Evolutionary conservation across 1,284 basidiomycete genomes (phyloP).

Genomic region (Heliocybe sulcata): DNA sequence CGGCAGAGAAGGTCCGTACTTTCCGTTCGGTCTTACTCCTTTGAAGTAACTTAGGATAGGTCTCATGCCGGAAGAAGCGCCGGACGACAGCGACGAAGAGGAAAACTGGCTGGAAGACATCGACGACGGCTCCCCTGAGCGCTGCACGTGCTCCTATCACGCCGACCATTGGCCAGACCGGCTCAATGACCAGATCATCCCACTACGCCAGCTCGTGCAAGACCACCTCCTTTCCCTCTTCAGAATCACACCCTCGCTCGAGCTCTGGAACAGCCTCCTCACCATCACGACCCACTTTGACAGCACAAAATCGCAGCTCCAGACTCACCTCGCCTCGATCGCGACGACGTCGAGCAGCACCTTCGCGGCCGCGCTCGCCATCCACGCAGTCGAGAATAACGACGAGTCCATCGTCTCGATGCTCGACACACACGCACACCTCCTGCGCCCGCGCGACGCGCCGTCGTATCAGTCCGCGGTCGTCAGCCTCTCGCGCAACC

Average conservation of each 20-base stretch:
- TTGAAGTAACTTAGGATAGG: not conserved
- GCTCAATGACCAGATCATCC: conserved; percentile 30
- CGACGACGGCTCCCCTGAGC: conserved; percentile 20
- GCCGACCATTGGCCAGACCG: conserved; percentile 43
- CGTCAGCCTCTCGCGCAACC: conserved; percentile 24
- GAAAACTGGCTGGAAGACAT: conserved; percentile 9
- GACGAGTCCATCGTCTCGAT: conserved; percentile 28
- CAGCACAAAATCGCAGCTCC: conserved; percentile 24
- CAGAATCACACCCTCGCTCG: conserved; percentile 35
- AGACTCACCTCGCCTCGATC: conserved; percentile 27
- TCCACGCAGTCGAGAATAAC: conserved; percentile 32
- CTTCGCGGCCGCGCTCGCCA: conserved; percentile 43
- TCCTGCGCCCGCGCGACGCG: conserved; percentile 51
- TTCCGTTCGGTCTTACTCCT: not conserved
- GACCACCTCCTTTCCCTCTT: conserved; percentile 37
- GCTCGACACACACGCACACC: conserved; percentile 37
- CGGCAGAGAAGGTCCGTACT: conserved; percentile 33
- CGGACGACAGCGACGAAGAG: conserved; percentile 14
- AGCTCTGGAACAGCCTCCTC: conserved; percentile 36
- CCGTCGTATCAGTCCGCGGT: conserved; percentile 37
- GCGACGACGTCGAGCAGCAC: conserved; percentile 44
- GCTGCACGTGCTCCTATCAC: conserved; percentile 25
- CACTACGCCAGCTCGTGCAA: conserved; percentile 37
- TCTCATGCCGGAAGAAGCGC: conserved; percentile 11
- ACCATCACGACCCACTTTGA: conserved; percentile 26